Evolutionary conservation across 352 stramenopile genomes (phyloP), one percentile per base, ranked within the genome.

Genomic region (Globisporangium paddicum): DNA sequence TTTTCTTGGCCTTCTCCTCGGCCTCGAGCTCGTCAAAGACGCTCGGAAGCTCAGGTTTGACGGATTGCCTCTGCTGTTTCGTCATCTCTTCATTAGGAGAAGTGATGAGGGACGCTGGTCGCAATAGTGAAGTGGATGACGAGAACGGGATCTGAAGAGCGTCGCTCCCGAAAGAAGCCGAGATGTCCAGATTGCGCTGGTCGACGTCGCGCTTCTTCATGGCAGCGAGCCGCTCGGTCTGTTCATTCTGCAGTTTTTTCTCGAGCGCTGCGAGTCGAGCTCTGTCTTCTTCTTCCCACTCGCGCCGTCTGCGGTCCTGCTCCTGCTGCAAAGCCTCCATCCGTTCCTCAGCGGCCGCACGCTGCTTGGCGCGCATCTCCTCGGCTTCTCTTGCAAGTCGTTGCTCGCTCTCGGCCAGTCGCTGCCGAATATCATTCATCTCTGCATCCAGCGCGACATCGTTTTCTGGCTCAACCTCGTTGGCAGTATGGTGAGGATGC

Each of bases 11-110:
- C 51, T 77, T 72, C 32, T 90, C 82, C 60, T 89, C 82, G 8
- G 75, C 80, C 56, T 93, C 82, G 25, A 95, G 78, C 38, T 90
- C 67, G 38, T 87, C 81, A 42, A 95, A 91, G 46, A 96, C 47
- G 41, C 80, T 92, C 13, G 82, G 76, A 0, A 93, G 74, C 9
- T 89, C 74, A 4, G 75, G 67, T 25, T 73, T 55, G 11, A 55
- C 6, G 18, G 19, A 38, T 32, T 55, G 72, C 49, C 83, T 68
- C 25, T 69, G 66, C n/a, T 76, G 55, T 19, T 68, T 68, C 47
- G 70, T 71, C 46, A 71, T 69, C 46, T 62, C 63, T 16, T 74
- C 46, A 2, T 71, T 23, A n/a, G 60, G 62, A 8, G 66, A 58
- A 47, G 23, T 28, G 11, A 21, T 16, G n/a, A 45, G 19, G 1